phyloP scores from a whole-genome alignment of 352 stramenopile genomes.

The Thalassiosira tumida region DNA sequence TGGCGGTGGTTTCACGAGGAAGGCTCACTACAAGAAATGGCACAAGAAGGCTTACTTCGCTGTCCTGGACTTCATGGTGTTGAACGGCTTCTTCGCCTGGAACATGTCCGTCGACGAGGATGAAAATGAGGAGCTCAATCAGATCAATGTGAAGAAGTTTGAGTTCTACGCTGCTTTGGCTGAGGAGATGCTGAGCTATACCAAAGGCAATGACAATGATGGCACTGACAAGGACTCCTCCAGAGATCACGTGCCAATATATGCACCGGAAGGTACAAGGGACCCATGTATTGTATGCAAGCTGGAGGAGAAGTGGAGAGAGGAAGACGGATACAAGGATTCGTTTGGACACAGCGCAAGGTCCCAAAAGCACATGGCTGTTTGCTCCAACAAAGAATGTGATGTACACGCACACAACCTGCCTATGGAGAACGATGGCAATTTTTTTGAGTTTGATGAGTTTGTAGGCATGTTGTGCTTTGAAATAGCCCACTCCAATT shows the following conservation, averaged over 20 bases:
- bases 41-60: slow-evolving; percentile 65
- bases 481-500: slow-evolving; percentile 36
- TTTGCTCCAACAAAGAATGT: slow-evolving; percentile 17
- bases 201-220: too few species aligned
- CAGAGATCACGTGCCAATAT: neutral
- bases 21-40: slow-evolving; percentile 69
- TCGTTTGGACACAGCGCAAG: neutral
- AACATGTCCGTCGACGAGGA: neutral
- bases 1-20: slow-evolving; percentile 55
- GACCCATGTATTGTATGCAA: slow-evolving; percentile 30
- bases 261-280: neutral
- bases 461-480: slow-evolving; percentile 48
- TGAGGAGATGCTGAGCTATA: neutral
- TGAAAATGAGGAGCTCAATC: neutral
- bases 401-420: neutral
- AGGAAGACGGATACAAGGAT: slow-evolving; percentile 33
- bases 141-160: neutral
- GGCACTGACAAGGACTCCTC: too few species aligned
- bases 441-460: neutral
- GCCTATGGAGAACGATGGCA: neutral
- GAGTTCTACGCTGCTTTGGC: neutral
- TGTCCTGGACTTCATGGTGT: slow-evolving; percentile 49
- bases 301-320: slow-evolving; percentile 44
- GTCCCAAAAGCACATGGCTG: slow-evolving; percentile 7
- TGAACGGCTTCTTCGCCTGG: slow-evolving; percentile 11